Percentiles rank a stretch among this genome's conserved stretches.
These are phyloP conservation scores for Ochromonas danica DNA, from an alignment of 108 stramenopile genomes.

Conservation along the genomic window DNA sequence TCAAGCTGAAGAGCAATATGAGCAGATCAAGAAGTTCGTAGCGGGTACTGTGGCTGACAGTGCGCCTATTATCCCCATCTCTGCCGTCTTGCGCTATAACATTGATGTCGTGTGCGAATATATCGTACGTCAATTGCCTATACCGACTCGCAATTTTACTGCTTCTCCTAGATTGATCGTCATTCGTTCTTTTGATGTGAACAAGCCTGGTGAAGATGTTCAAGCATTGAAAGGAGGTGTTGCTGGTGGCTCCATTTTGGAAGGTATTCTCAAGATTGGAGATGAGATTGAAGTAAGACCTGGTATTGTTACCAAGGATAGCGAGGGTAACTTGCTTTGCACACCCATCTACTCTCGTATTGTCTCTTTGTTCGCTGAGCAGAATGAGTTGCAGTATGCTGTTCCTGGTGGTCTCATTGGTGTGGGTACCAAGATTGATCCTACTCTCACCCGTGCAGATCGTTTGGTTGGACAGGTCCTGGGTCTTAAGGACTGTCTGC, in stretches of 20 bases:
- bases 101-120: constrained; percentile 98
- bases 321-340: constrained; percentile 76
- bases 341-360: constrained; percentile 82
- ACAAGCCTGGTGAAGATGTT: constrained; percentile 98
- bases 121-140: constrained; percentile 88
- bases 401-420: constrained; percentile 99
- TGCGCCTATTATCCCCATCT: constrained; percentile 96
- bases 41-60: constrained; percentile 94
- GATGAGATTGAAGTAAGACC: constrained; percentile 99
- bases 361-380: constrained; percentile 86
- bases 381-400: constrained; percentile 94
- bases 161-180: constrained; percentile 89
- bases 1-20: constrained; percentile 90
- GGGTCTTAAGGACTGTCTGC: constrained; percentile 89
- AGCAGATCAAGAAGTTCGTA: constrained; percentile 90
- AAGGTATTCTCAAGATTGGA: constrained; percentile 91
- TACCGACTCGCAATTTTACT: constrained; percentile 91
- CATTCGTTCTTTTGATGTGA: constrained; percentile 99
- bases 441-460: constrained; percentile 96
- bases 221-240: constrained; percentile 88
- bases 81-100: constrained; percentile 96
- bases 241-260: constrained; percentile 95
- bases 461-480: constrained; percentile 97
- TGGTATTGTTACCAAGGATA: constrained; percentile 88
- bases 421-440: constrained; percentile 97